A percentile compares a stretch with the other conserved stretches of the same genome.
phyloP scores from a whole-genome alignment of 345 rosid genomes.

The Rhizophora apiculata region DNA sequence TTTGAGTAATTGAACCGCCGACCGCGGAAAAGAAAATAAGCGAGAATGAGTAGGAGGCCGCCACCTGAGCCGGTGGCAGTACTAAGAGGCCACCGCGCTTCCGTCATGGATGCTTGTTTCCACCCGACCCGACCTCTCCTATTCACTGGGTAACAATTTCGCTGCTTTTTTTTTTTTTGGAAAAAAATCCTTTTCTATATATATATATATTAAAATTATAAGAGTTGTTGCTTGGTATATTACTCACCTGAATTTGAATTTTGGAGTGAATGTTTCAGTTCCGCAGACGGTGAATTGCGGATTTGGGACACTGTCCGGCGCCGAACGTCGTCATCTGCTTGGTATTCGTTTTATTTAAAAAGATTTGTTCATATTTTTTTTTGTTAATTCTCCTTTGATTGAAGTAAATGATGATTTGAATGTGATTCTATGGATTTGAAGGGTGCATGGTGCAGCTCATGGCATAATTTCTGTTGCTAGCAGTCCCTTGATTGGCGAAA shows the following conservation, averaged over 20 bases:
- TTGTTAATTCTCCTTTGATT: neutral
- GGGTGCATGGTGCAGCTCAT: slow-evolving; percentile 85
- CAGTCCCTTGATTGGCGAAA: slow-evolving; percentile 53
- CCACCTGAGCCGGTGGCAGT: slow-evolving; percentile 91
- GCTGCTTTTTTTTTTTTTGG: neutral
- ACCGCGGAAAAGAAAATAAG: neutral
- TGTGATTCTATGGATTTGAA: slow-evolving; percentile 26
- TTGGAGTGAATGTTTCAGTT: slow-evolving; percentile 36
- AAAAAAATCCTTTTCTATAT: neutral
- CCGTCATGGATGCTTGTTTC: slow-evolving; percentile 76
- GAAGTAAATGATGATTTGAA: neutral
- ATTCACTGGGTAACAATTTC: slow-evolving; percentile 60
- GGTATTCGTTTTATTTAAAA: slow-evolving; percentile 31
- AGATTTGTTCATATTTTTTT: neutral
- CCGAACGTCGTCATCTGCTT: slow-evolving; percentile 66
- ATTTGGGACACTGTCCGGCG: slow-evolving; percentile 78
- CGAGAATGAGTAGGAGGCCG: slow-evolving; percentile 57
- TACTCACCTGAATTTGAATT: neutral
- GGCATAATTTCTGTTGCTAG: slow-evolving; percentile 70
- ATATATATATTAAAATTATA: neutral
- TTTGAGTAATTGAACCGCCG: too few species aligned
- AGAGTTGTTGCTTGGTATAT: neutral
- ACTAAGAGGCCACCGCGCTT: slow-evolving; percentile 89
- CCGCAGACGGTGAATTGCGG: slow-evolving; percentile 85
- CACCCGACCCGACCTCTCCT: slow-evolving; percentile 64